Conservation (phyloP, 2,329 filamentous ascomycete genomes). For the Pseudogymnoascus sp. region DNA sequence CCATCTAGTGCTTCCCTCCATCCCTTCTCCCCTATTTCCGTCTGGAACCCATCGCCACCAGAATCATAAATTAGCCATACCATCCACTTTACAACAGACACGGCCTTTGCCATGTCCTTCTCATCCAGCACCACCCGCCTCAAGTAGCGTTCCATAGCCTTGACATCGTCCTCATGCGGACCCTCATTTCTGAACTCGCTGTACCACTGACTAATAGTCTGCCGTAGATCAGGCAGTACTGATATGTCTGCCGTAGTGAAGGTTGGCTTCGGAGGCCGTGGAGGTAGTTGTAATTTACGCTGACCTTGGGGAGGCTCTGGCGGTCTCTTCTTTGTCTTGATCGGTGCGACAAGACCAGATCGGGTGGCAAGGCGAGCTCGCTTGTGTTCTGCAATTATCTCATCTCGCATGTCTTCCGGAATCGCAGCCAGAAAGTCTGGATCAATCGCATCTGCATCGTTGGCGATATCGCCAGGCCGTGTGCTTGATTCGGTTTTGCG, state of each 20-base stretch:
- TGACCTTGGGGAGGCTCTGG: conserved; percentile 16
- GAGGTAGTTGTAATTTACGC: conserved; percentile 38
- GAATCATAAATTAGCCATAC: conserved; percentile 45
- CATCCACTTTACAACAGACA: conserved; percentile 62
- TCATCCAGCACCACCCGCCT: conserved; percentile 66
- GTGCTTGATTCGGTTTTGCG: conserved; percentile 23
- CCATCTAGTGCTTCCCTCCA: conserved; percentile 41
- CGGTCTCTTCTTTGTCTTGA: conserved; percentile 15
- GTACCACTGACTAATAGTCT: conserved; percentile 71
- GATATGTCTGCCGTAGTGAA: conserved; percentile 54
- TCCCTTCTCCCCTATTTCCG: conserved; percentile 31
- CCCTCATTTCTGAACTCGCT: conserved; percentile 62
- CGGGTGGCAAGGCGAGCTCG: conserved; percentile 51
- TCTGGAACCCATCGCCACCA: conserved; percentile 34
- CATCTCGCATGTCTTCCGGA: conserved; percentile 69
- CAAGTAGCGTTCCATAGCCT: conserved; percentile 66
- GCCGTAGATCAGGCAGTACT: conserved; percentile 55
- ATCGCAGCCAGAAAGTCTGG: conserved; percentile 72
- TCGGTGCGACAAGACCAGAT: conserved; percentile 38
- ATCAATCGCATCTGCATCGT: conserved; percentile 41
- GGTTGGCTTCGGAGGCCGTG: conserved; percentile 45
- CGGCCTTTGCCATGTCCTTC: conserved; percentile 66
- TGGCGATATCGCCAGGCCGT: neutral
- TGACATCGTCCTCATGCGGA: conserved; percentile 71
- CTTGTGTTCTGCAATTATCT: conserved; percentile 69